A percentile compares a stretch with the other conserved stretches of the same genome.
Conservation (phyloP, 1,139 yeast species). For the Nakaseomyces kungkrabaensis region DNA sequence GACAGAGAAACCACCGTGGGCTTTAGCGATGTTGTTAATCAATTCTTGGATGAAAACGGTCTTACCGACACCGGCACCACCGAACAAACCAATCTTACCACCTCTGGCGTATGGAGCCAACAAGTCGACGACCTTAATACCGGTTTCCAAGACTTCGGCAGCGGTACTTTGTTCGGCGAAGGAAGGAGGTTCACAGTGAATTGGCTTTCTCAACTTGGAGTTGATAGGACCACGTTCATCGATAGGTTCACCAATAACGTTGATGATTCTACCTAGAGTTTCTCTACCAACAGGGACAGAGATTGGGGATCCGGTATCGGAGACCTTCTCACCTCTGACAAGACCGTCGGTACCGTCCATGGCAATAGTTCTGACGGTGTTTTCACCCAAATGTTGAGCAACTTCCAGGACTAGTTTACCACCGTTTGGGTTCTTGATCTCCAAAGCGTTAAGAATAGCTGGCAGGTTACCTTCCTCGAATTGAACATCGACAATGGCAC, state of each 20-base stretch:
- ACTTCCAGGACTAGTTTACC: constrained; percentile 86
- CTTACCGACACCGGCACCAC: constrained; percentile 99
- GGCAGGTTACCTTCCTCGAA: constrained; percentile 97
- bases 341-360: constrained; percentile 99
- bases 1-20: constrained; percentile 99
- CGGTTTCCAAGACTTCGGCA: constrained; percentile 98
- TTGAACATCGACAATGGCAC: constrained; percentile 99
- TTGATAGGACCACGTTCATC: constrained; percentile 99
- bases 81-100: constrained; percentile 99
- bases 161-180: constrained; percentile 95
- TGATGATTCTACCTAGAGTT: constrained; percentile 96
- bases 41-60: constrained; percentile 99
- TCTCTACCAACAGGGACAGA: constrained; percentile 99
- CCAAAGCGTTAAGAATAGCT: constrained; percentile 93
- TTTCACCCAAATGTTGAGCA: constrained; percentile 99
- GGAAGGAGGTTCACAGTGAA: constrained; percentile 95
- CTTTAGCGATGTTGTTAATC: constrained; percentile 99
- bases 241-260: constrained; percentile 98
- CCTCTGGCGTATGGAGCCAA: constrained; percentile 99
- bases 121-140: constrained; percentile 99
- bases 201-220: constrained; percentile 87
- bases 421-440: constrained; percentile 58
- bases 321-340: constrained; percentile 89
- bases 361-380: constrained; percentile 99
- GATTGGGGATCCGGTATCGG: constrained; percentile 97